Base-by-base conservation (phyloP, 345 rosid species). In the Gossypium mustelinum region DNA sequence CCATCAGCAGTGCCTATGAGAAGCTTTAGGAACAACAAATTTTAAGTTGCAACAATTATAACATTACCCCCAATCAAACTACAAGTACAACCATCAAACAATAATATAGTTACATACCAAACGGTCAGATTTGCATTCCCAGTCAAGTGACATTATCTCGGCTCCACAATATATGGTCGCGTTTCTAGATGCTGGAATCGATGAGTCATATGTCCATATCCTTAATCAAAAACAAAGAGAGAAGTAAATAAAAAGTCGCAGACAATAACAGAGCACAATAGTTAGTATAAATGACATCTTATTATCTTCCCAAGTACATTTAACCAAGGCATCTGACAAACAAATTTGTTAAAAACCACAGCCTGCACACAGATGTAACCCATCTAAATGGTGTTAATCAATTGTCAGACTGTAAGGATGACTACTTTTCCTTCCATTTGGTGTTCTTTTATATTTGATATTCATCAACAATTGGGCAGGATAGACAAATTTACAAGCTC, bases 61-160 rank as follows among this genome's bases (percentile, higher is more conserved):
- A 34, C 13, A 9, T 22, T 27, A 75, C 63, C 50, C 13, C 65
- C 27, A 3, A 68, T 41, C 58, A 68, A 66, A 80, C n/a, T 8
- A 22, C 20, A 73, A 47, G 25, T 44, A 41, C 14, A 45, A 54
- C 45, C 25, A 41, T 68, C 3, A 3, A 29, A 71, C 51, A 74
- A 69, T 24, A 3, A 54, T 1, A 11, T 22, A 14, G 50, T 34
- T 54, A 74, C 81, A 75, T 83, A 90, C 94, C 90, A 90, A 72
- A 73, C 94, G 92, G 72, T 88, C 87, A 70, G 94, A 90, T 85
- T 90, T 90, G 78, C 92, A 88, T 48, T 88, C 94, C 94, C 94
- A 90, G 78, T 88, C 94, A 73, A 90, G 90, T 1, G 92, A 88
- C 87, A 86, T 80, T 72, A 90, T 86, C 86, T 87, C 89, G 27